These are phyloP conservation scores for Eucalyptus pauciflora DNA, from an alignment of 345 rosid genomes.

Conservation along the genomic window DNA sequence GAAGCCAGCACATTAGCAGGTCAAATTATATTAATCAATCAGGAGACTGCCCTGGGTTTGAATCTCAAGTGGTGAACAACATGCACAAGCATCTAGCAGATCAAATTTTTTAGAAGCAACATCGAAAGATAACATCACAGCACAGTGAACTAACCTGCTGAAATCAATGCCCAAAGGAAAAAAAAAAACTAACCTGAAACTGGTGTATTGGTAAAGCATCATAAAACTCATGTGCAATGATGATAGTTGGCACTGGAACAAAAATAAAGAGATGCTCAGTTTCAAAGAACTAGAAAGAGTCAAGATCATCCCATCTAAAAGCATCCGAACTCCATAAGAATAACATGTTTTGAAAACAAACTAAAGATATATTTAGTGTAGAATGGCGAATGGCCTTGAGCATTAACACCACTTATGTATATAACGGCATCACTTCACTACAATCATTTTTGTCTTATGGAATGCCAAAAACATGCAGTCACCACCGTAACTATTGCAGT, in stretches of 20 bases:
- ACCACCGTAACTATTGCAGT: neutral
- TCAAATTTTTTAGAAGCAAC: neutral
- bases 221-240: constrained; percentile 88
- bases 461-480: neutral
- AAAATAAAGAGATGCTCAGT: neutral
- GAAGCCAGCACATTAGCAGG: neutral
- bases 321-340: neutral
- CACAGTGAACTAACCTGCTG: neutral
- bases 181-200: constrained; percentile 60
- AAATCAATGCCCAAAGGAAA: neutral
- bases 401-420: neutral
- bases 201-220: constrained; percentile 97
- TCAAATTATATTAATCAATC: neutral
- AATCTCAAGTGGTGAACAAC: neutral
- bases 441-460: neutral
- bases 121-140: neutral
- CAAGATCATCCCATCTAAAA: neutral
- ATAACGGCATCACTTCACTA: neutral
- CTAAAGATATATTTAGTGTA: neutral
- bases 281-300: neutral
- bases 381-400: neutral
- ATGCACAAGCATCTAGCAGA: neutral
- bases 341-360: neutral
- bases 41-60: neutral
- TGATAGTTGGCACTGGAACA: constrained; percentile 63